Conservation (phyloP, 78 protist species). For the Dictyostelium citrinum region DNA sequence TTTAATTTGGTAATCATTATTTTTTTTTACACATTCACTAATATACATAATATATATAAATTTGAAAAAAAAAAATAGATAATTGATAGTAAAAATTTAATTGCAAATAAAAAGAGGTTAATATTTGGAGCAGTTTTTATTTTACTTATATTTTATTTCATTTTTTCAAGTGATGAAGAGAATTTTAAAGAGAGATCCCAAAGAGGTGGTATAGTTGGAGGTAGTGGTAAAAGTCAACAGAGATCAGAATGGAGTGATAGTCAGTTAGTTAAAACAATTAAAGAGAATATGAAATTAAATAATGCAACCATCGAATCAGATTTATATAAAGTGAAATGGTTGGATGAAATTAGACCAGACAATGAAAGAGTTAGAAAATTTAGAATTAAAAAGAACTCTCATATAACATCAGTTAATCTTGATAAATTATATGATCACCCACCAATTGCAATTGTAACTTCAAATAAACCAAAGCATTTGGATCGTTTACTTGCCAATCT, state of each 20-base stretch:
- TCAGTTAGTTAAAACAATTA: background rate
- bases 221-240: background rate
- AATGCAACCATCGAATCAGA: background rate
- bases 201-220: background rate
- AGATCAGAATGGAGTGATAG: background rate
- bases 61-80: background rate
- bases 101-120: background rate
- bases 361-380: slow-evolving; percentile 7
- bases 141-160: background rate
- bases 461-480: slow-evolving; percentile 41
- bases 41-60: no score
- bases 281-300: background rate
- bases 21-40: background rate
- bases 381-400: background rate
- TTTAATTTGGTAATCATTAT: background rate
- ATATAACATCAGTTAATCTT: background rate
- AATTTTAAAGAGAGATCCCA: background rate
- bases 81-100: slow-evolving; percentile 4
- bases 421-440: slow-evolving; percentile 10
- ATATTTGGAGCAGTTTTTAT: background rate
- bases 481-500: slow-evolving; percentile 13
- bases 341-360: slow-evolving; percentile 2
- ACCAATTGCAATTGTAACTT: slow-evolving; percentile 23
- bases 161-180: background rate
- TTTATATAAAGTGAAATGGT: slow-evolving; percentile 10